Evolutionary conservation across 108 stramenopile genomes (phyloP).

Genomic region (Poteriospumella lacustris): DNA sequence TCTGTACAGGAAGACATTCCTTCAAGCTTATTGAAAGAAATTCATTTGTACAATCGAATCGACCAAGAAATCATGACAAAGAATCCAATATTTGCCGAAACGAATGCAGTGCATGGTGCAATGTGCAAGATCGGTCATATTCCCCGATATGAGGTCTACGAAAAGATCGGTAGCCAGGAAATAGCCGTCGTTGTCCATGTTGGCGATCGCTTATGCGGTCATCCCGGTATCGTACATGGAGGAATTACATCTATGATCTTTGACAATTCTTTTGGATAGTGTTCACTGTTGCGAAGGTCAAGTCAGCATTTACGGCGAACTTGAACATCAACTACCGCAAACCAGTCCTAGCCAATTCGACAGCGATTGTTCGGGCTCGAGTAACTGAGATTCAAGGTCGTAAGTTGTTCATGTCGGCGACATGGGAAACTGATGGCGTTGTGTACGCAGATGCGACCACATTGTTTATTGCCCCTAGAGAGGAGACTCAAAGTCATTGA

Average conservation of each 20-base stretch:
- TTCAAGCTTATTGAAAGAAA: too few species aligned
- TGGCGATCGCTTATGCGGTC: slow-evolving; percentile 10
- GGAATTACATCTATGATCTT: slow-evolving; percentile 1
- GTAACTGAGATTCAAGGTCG: neutral
- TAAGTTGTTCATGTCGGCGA: neutral
- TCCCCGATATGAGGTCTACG: slow-evolving; percentile 1
- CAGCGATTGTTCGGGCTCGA: too few species aligned
- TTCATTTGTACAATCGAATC: too few species aligned
- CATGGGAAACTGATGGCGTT: neutral
- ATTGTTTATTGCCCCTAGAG: too few species aligned
- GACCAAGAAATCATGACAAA: too few species aligned
- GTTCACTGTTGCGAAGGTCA: neutral
- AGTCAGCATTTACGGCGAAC: slow-evolving; percentile 30
- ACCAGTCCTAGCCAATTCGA: too few species aligned
- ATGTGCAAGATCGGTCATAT: neutral
- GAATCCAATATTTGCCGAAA: too few species aligned
- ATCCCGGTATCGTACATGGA: slow-evolving; percentile 34
- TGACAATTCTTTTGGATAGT: slow-evolving; percentile 35
- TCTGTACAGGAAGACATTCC: too few species aligned
- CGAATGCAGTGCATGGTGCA: neutral
- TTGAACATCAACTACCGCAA: slow-evolving; percentile 21
- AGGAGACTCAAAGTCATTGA: too few species aligned
- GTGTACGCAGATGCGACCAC: neutral
- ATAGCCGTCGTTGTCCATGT: neutral
- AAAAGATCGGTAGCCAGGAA: neutral